Conservation (phyloP, 23 red algal species). For the Cyanidiococcus yangmingshanensis region DNA sequence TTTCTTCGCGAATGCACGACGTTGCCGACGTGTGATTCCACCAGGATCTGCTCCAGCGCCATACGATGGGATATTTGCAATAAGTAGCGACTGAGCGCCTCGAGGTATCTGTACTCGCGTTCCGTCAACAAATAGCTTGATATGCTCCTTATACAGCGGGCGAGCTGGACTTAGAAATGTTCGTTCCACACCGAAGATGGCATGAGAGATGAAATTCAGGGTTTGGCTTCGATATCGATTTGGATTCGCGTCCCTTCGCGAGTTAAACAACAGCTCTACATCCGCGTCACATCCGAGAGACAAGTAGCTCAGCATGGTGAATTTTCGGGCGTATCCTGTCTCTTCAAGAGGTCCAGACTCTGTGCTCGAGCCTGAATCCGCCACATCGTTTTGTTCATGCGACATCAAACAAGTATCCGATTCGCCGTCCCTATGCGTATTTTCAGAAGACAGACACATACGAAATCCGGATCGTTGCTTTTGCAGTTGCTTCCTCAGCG, state of each 20-base stretch:
- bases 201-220: conserved; percentile 50
- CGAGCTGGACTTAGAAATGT: conserved; percentile 34
- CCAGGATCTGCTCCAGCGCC: conserved; percentile 70
- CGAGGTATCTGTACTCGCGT: conserved; percentile 37
- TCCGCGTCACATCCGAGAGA: conserved; percentile 83
- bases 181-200: conserved; percentile 27
- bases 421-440: background rate
- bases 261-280: conserved; percentile 84
- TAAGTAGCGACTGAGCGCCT: conserved; percentile 59
- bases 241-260: conserved; percentile 62
- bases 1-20: background rate
- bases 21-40: conserved; percentile 18
- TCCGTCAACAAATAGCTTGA: conserved; percentile 45
- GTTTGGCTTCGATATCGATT: conserved; percentile 46
- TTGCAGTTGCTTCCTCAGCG: background rate
- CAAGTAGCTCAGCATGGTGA: conserved; percentile 65
- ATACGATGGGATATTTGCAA: conserved; percentile 92
- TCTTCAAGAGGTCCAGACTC: conserved; percentile 33
- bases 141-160: conserved; percentile 39
- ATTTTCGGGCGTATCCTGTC: conserved; percentile 23
- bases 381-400: background rate
- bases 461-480: background rate
- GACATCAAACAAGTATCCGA: background rate
- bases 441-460: background rate
- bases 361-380: background rate